Conservation (phyloP, 257 asterid genomes). For the Nicotiana attenuata region DNA sequence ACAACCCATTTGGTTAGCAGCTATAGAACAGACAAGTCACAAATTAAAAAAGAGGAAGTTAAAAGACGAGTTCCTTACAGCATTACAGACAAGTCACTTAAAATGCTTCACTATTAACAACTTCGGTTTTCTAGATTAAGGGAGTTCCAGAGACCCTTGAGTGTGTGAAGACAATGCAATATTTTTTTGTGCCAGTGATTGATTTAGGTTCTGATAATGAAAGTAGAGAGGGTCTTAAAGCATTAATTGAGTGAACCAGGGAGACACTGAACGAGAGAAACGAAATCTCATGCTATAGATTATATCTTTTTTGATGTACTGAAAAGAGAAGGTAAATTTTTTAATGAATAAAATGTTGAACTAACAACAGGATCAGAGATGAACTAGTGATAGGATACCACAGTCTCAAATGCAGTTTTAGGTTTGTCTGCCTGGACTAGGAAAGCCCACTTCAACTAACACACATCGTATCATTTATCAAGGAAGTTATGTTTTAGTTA, state of each 20-base stretch:
- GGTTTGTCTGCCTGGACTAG: not conserved
- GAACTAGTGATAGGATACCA: not conserved
- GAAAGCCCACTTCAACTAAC: not conserved
- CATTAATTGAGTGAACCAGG: not conserved
- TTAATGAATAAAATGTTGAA: not conserved
- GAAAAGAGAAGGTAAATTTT: not conserved
- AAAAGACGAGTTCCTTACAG: not conserved
- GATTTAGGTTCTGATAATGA: not conserved
- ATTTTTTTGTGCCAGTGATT: not conserved
- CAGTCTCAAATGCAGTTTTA: not conserved
- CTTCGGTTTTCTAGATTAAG: not conserved
- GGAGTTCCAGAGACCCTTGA: not conserved
- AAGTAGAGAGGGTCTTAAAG: not conserved
- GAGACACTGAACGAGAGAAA: not conserved
- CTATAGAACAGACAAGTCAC: not conserved
- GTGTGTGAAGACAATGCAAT: not conserved
- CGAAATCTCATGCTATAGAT: not conserved
- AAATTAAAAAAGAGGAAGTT: not conserved
- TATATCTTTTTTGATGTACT: not conserved
- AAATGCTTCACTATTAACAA: not conserved
- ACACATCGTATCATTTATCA: not conserved
- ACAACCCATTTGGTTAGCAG: conserved; percentile 11
- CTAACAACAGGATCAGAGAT: not conserved
- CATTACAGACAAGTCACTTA: too few species aligned
- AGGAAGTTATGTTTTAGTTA: not conserved